Percentiles rank a stretch among this genome's conserved stretches.
Conservation (phyloP, 495 filamentous ascomycete genomes). For the Penicillium bovifimosum region DNA sequence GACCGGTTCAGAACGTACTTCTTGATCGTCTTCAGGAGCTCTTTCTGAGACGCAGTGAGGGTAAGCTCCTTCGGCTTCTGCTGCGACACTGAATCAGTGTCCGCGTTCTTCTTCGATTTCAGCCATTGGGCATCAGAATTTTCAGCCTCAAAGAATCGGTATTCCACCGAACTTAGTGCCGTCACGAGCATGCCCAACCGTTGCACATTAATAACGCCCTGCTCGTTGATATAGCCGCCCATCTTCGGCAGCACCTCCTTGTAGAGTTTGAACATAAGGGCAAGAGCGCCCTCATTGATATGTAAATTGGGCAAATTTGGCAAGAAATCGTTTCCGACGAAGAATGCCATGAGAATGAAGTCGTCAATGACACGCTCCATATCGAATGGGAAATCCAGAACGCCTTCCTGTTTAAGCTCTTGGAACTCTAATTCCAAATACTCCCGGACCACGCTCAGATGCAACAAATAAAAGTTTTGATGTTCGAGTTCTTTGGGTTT, state of each 20-base stretch:
- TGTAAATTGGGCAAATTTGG: conserved; percentile 94
- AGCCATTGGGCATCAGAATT: conserved; percentile 87
- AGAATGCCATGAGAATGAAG: conserved; percentile 99
- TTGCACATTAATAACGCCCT: conserved; percentile 80
- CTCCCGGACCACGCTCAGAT: conserved; percentile 94
- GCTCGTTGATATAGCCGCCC: conserved; percentile 94
- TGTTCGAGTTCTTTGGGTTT: conserved; percentile 96
- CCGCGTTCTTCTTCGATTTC: conserved; percentile 59
- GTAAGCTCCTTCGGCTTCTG: conserved; percentile 57
- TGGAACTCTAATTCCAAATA: conserved; percentile 97
- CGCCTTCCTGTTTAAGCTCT: conserved; percentile 73
- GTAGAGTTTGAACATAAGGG: conserved; percentile 96
- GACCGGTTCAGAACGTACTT: conserved; percentile 66
- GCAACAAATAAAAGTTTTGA: conserved; percentile 97
- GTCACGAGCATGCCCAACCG: conserved; percentile 74
- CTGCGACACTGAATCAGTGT: conserved; percentile 49
- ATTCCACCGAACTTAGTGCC: conserved; percentile 78
- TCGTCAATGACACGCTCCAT: conserved; percentile 98
- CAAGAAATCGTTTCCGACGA: conserved; percentile 98
- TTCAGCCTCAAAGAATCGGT: conserved; percentile 86
- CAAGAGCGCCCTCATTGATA: conserved; percentile 96
- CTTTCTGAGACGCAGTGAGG: conserved; percentile 74
- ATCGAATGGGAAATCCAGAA: conserved; percentile 74
- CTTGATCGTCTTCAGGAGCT: conserved; percentile 75
- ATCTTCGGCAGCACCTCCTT: conserved; percentile 82